Conservation (phyloP, 176 grass and related monocot species). For the Hyparrhenia diplandra region DNA sequence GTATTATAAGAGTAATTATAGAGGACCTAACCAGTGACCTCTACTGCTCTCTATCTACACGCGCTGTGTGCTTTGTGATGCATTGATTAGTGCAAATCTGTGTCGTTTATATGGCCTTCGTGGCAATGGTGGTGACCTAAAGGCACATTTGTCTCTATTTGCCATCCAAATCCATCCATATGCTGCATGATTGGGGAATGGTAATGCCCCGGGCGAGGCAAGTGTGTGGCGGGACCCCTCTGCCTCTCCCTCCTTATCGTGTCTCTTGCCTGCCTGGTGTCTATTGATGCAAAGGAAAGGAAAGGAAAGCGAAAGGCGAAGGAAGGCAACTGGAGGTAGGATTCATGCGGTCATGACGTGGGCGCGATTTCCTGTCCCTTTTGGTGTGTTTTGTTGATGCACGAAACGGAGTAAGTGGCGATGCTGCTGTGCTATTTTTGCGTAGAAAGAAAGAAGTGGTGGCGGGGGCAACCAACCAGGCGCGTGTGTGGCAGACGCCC, state of each 20-base stretch:
- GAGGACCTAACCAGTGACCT: neutral
- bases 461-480: neutral
- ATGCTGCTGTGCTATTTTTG: neutral
- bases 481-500: neutral
- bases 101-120: neutral
- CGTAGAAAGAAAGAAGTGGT: neutral
- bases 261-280: neutral
- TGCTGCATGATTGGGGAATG: constrained; percentile 10
- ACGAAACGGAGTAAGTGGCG: neutral
- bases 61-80: neutral
- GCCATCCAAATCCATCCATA: neutral
- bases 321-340: neutral
- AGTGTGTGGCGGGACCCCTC: neutral
- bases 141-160: neutral
- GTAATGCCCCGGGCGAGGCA: neutral
- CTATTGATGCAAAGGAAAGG: neutral
- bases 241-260: neutral
- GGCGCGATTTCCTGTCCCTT: neutral
- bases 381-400: neutral
- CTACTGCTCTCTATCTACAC: neutral
- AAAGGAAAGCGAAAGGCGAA: neutral
- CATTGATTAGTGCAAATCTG: neutral
- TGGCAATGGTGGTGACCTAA: neutral
- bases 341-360: neutral
- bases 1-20: constrained; percentile 37